Evolutionary conservation across 2,329 filamentous ascomycete genomes (phyloP), one percentile per base, ranked within the genome.

Genomic region (Geoglossum cookeanum): DNA sequence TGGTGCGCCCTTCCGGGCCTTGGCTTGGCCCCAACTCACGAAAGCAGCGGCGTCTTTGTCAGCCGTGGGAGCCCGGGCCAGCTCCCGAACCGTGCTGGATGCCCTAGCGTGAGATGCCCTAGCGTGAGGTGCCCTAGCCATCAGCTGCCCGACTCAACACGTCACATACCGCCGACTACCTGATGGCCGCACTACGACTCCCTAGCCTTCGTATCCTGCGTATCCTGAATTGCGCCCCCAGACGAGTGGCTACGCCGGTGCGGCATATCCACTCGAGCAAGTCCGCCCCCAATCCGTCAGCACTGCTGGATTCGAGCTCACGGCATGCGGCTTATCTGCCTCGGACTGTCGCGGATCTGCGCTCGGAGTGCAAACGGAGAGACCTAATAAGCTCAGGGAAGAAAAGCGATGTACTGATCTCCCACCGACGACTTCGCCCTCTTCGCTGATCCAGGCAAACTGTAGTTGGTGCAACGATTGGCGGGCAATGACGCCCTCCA

Each of bases 321-420:
- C n/a, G 33, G 22, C n/a, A 30, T 47, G 37, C 54, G 22, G 37
- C n/a, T 15, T 55, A 55, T 27, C 22, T 47, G 7, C 54, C 54
- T 42, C 54, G 44, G 37, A 55, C 37, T 3, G 37, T 27, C 9
- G 54, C 44, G 15, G 54, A 45, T 45, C 44, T 45, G 17, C 37
- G 44, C 37, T 9, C 54, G 13, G 33, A 55, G 33, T 55, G 54
- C n/a, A 44, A 33, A 27, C 54, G 54, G 54, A 55, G 54, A 17
- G 54, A 32, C 3, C 13, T 55, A 35, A 45, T 11, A 27, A 45
- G 22, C 30, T 39, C 33, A 6, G 53, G 53, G 13, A 39, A 15
- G n/a, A 55, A 55, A 39, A 17, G 11, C 13, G 53, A 55, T 15
- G 53, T 55, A 45, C 9, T 42, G n/a, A 13, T 4, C 39, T 15